Conservation (phyloP, 1,139 yeast genomes). For the Debaryomycetaceae sp. region DNA sequence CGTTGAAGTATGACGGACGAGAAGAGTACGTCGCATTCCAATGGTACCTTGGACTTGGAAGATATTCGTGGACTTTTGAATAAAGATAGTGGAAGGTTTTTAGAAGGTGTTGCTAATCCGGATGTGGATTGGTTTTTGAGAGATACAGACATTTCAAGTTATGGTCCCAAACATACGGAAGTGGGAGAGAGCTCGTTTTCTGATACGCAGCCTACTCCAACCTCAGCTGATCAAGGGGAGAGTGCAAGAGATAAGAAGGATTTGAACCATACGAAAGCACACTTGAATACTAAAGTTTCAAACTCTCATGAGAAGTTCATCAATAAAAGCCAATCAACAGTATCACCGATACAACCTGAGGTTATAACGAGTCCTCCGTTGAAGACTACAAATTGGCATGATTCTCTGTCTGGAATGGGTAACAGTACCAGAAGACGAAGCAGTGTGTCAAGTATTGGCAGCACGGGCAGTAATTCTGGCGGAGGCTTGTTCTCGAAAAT, state of each 20-base stretch:
- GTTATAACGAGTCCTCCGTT: slow-evolving; percentile 5
- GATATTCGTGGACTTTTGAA: slow-evolving; percentile 17
- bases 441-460: slow-evolving; percentile 15
- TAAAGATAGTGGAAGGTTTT: slow-evolving; percentile 15
- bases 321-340: slow-evolving; percentile 34
- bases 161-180: background rate
- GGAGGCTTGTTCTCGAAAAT: slow-evolving; percentile 38
- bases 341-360: slow-evolving; percentile 33
- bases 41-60: slow-evolving; percentile 10
- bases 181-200: background rate
- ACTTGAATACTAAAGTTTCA: slow-evolving; percentile 29
- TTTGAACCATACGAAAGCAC: slow-evolving; percentile 17
- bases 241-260: background rate
- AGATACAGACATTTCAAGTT: slow-evolving; percentile 15
- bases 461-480: slow-evolving; percentile 7
- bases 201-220: background rate
- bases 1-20: background rate
- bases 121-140: slow-evolving; percentile 53
- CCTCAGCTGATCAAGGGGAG: background rate
- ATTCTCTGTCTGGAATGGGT: background rate
- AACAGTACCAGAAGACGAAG: slow-evolving; percentile 14
- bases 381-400: background rate
- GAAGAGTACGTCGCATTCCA: background rate
- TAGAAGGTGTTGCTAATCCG: slow-evolving; percentile 27
- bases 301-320: slow-evolving; percentile 30